Evolutionary conservation across 441 rosid species (phyloP).

Genomic region (Kokia cookei): DNA sequence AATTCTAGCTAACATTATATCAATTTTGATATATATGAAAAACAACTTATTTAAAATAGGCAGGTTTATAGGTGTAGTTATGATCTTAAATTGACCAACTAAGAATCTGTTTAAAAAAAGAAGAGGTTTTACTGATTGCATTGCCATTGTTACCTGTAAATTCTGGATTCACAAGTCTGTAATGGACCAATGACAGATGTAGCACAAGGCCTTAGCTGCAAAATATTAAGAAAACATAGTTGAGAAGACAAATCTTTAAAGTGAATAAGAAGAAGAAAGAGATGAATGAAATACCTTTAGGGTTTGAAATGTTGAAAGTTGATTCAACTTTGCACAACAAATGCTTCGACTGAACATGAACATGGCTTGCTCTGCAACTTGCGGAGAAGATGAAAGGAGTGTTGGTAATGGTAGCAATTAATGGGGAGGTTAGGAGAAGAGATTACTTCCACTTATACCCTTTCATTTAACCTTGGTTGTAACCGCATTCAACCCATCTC

Average conservation of each 20-base stretch:
- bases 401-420: no score
- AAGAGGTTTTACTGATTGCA: not conserved
- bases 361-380: not conserved
- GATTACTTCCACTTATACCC: no score
- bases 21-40: no score
- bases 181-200: not conserved
- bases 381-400: no score
- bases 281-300: not conserved
- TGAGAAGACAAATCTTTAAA: not conserved
- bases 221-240: not conserved
- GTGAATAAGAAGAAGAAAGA: not conserved
- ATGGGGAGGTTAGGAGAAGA: no score
- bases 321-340: not conserved
- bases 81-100: no score
- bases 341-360: not conserved
- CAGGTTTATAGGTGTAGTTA: no score
- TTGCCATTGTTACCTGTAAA: not conserved
- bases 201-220: not conserved
- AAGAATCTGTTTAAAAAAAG: no score
- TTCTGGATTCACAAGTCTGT: not conserved
- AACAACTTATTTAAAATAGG: no score
- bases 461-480: no score
- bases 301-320: not conserved
- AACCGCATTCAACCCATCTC: no score
- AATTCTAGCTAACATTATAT: no score